A percentile compares a stretch with the other conserved stretches of the same genome.
Conservation (phyloP, 2,329 filamentous ascomycete genomes). For the Fusarium pseudoanthophilum region DNA sequence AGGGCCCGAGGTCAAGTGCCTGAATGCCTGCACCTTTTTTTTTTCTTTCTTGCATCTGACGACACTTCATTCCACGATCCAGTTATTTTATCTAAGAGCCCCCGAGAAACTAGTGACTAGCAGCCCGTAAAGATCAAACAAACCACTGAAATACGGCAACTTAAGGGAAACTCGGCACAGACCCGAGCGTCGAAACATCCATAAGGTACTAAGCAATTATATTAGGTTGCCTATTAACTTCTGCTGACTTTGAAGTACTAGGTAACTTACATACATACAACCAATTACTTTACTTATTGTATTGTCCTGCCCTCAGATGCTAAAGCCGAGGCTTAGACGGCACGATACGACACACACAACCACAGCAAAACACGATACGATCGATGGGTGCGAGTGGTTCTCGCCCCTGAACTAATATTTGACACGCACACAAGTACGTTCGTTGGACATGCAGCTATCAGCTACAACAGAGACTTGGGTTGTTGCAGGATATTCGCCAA, state of each 20-base stretch:
- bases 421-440: background rate
- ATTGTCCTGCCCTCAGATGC: background rate
- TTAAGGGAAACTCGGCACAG: slow-evolving; percentile 23
- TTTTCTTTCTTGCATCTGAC: slow-evolving; percentile 8
- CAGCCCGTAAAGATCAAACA: slow-evolving; percentile 15
- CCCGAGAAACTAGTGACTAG: slow-evolving; percentile 3
- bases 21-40: background rate
- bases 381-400: slow-evolving; percentile 19
- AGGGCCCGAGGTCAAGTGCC: background rate
- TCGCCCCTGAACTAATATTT: slow-evolving; percentile 36
- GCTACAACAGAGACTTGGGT: background rate
- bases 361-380: slow-evolving; percentile 2
- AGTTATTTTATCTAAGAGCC: slow-evolving; percentile 6
- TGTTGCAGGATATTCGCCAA: slow-evolving; percentile 16
- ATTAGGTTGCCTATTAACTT: background rate
- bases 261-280: background rate
- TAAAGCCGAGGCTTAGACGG: slow-evolving; percentile 24
- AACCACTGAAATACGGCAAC: slow-evolving; percentile 9
- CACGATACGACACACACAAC: slow-evolving; percentile 1
- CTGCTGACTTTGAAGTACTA: background rate
- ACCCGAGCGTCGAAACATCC: slow-evolving; percentile 10
- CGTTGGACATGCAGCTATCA: background rate
- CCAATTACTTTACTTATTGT: background rate
- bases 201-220: background rate
- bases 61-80: slow-evolving; percentile 26